phyloP scores from a whole-genome alignment of 805 yeast species.

The Kuraishia floccosa region DNA sequence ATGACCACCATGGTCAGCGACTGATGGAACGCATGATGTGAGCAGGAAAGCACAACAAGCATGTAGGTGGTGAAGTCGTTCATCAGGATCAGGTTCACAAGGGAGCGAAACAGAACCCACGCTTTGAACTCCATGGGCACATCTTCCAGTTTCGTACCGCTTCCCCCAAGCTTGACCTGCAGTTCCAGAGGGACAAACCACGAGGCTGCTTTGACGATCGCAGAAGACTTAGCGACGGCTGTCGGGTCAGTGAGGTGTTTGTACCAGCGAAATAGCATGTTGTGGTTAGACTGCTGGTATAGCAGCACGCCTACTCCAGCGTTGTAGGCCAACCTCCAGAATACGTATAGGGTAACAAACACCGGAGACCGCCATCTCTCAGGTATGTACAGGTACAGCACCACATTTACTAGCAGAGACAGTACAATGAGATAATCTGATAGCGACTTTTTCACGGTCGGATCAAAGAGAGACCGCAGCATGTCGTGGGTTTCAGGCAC shows the following conservation, averaged over 20 bases:
- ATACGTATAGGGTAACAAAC: slow-evolving; percentile 46
- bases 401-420: slow-evolving; percentile 23
- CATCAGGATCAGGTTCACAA: slow-evolving; percentile 76
- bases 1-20: slow-evolving; percentile 28
- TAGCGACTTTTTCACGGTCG: slow-evolving; percentile 55
- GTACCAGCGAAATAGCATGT: slow-evolving; percentile 29
- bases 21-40: slow-evolving; percentile 28
- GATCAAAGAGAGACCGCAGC: slow-evolving; percentile 75
- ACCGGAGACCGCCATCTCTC: slow-evolving; percentile 16
- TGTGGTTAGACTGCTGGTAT: slow-evolving; percentile 52
- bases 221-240: not conserved
- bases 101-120: slow-evolving; percentile 70
- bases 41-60: slow-evolving; percentile 38
- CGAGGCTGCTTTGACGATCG: not conserved
- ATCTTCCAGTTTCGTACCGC: slow-evolving; percentile 18
- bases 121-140: slow-evolving; percentile 69
- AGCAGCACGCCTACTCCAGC: slow-evolving; percentile 69
- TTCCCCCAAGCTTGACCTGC: slow-evolving; percentile 30
- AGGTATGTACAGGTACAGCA: slow-evolving; percentile 15
- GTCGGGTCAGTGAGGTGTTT: slow-evolving; percentile 14
- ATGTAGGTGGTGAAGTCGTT: slow-evolving; percentile 72
- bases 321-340: slow-evolving; percentile 72
- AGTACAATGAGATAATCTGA: slow-evolving; percentile 51
- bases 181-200: slow-evolving; percentile 3
- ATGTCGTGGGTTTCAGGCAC: slow-evolving; percentile 70